Conservation (phyloP, 371 early-diverging fungal species). For the Thermomucor indicae-seudaticae region DNA sequence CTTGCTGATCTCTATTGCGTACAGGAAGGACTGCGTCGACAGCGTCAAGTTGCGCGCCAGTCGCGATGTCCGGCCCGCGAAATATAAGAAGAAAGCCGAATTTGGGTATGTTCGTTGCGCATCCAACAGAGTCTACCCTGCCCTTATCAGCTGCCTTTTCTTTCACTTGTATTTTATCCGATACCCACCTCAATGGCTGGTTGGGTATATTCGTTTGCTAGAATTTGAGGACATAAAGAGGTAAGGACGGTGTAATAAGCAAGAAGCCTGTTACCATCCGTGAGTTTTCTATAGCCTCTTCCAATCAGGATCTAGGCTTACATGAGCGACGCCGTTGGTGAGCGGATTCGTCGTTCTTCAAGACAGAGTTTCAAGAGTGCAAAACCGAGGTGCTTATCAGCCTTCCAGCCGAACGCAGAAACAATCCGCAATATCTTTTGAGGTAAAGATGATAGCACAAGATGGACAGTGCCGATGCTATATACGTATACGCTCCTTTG, state of each 20-base stretch:
- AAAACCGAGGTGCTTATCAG: conserved; percentile 61
- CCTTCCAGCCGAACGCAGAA: conserved; percentile 61
- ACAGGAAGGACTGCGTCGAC: conserved; percentile 45
- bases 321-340: conserved; percentile 63
- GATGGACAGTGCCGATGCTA: conserved; percentile 63
- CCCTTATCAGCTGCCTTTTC: neutral
- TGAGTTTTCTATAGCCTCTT: neutral
- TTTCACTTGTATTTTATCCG: neutral
- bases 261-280: conserved; percentile 22
- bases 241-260: conserved; percentile 46
- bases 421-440: conserved; percentile 59
- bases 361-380: conserved; percentile 51
- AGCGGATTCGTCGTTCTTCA: conserved; percentile 53
- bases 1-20: conserved; percentile 48
- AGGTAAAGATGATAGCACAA: conserved; percentile 56
- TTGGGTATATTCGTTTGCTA: conserved; percentile 38
- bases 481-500: too few species aligned
- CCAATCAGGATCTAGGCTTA: conserved; percentile 15
- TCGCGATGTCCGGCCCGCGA: conserved; percentile 56
- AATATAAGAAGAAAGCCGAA: conserved; percentile 61
- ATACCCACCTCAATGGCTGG: conserved; percentile 51
- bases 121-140: conserved; percentile 42
- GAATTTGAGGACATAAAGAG: conserved; percentile 39
- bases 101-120: conserved; percentile 57
- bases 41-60: conserved; percentile 44